Evolutionary conservation across 495 filamentous ascomycete genomes (phyloP).

Genomic region (Acidiella bohemica): DNA sequence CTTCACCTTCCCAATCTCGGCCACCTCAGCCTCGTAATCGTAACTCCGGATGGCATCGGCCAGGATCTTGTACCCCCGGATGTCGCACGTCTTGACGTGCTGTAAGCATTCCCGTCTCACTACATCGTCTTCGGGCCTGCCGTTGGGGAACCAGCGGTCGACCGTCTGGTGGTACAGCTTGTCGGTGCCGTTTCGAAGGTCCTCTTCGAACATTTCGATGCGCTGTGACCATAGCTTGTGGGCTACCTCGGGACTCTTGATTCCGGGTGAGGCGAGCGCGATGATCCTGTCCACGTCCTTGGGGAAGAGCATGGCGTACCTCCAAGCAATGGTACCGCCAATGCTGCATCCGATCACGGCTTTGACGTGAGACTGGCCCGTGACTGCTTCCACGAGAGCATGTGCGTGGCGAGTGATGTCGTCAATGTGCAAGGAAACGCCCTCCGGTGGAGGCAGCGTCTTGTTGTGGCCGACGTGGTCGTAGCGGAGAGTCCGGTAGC

Average conservation of each 20-base stretch:
- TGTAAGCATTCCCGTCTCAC: conserved; percentile 6
- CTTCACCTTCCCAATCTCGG: conserved; percentile 3
- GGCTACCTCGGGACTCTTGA: conserved; percentile 6
- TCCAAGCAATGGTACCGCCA: conserved; percentile 12
- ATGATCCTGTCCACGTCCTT: conserved; percentile 9
- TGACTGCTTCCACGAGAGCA: conserved; percentile 10
- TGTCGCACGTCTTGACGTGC: conserved; percentile 12
- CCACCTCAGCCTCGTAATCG: conserved; percentile 4
- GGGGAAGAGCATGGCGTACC: conserved; percentile 16
- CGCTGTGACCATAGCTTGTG: conserved; percentile 9
- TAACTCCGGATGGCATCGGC: conserved; percentile 15
- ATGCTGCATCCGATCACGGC: conserved; percentile 15
- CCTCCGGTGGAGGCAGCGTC: conserved; percentile 9
- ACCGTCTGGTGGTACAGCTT: conserved; percentile 7
- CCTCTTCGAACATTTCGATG: conserved; percentile 14
- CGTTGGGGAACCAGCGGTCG: conserved; percentile 11
- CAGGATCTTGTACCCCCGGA: conserved; percentile 8
- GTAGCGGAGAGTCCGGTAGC: conserved; percentile 15
- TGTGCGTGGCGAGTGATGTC: conserved; percentile 17
- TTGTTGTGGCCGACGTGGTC: conserved; percentile 17
- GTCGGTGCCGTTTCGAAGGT: conserved; percentile 5
- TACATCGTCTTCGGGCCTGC: conserved; percentile 5
- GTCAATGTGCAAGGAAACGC: conserved; percentile 11
- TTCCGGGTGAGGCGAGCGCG: conserved; percentile 12
- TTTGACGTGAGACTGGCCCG: conserved; percentile 4